A percentile compares a stretch with the other conserved stretches of the same genome.
phyloP scores from a whole-genome alignment of 306 rosid species.

The Acacia crassicarpa region DNA sequence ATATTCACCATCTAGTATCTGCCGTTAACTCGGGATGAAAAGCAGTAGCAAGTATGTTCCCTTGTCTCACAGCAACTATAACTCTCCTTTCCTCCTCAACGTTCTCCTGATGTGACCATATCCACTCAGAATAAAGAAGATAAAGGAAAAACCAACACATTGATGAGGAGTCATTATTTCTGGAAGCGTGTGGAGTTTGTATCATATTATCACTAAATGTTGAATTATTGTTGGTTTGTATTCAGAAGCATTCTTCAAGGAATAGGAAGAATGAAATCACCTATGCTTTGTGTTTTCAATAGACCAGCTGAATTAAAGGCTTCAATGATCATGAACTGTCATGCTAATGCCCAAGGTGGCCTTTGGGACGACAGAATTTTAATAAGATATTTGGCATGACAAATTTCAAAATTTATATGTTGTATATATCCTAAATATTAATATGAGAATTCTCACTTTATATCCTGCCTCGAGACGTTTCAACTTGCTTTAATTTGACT shows the following conservation, averaged over 20 bases:
- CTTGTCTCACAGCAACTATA: conserved; percentile 90
- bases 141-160: background rate
- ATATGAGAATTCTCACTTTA: background rate
- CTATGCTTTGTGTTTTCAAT: background rate
- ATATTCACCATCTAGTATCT: conserved; percentile 83
- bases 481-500: background rate
- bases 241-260: background rate
- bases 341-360: background rate
- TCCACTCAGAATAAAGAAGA: conserved; percentile 18
- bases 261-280: background rate
- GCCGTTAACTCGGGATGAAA: conserved; percentile 98
- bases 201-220: background rate
- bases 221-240: background rate
- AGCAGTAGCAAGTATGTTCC: conserved; percentile 83
- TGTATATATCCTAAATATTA: background rate
- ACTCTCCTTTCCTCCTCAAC: conserved; percentile 54
- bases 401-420: background rate
- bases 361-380: background rate
- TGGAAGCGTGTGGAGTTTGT: background rate
- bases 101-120: conserved; percentile 55
- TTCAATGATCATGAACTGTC: background rate
- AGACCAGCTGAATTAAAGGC: background rate
- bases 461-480: background rate
- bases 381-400: background rate
- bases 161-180: background rate